Conservation (phyloP, 257 asterid genomes). For the Scutellaria galericulata region DNA sequence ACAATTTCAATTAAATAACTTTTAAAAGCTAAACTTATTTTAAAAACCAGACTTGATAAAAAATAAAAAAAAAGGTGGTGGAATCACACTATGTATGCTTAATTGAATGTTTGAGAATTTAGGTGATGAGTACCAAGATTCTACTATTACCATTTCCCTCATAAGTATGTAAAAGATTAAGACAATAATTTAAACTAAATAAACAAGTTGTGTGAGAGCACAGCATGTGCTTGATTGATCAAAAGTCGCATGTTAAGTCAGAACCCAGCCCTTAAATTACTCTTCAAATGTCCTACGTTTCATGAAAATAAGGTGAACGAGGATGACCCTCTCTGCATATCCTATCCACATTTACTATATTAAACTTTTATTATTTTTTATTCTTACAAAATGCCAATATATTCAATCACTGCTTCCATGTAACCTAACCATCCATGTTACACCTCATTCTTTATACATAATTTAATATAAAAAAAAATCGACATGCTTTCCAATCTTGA, state of each 20-base stretch:
- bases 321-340: constrained; percentile 11
- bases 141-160: no score
- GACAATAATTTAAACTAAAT: neutral
- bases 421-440: neutral
- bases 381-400: constrained; percentile 25
- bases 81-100: no score
- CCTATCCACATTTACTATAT: neutral
- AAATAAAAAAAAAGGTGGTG: no score
- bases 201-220: constrained; percentile 24
- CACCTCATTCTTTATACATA: neutral
- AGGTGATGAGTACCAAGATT: no score
- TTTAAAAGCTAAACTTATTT: no score
- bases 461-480: neutral
- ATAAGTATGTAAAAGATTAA: neutral
- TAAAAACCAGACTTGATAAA: no score
- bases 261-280: constrained; percentile 29
- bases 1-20: no score
- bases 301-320: constrained; percentile 33
- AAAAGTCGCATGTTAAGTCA: constrained; percentile 32
- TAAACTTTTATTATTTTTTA: neutral
- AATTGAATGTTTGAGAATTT: no score
- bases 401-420: constrained; percentile 9
- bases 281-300: constrained; percentile 34
- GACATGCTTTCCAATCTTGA: no score
- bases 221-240: constrained; percentile 39